Evolutionary conservation across 2,329 filamentous ascomycete species (phyloP), one percentile per base, ranked within the genome.

Genomic region (Colletotrichum theobromicola): DNA sequence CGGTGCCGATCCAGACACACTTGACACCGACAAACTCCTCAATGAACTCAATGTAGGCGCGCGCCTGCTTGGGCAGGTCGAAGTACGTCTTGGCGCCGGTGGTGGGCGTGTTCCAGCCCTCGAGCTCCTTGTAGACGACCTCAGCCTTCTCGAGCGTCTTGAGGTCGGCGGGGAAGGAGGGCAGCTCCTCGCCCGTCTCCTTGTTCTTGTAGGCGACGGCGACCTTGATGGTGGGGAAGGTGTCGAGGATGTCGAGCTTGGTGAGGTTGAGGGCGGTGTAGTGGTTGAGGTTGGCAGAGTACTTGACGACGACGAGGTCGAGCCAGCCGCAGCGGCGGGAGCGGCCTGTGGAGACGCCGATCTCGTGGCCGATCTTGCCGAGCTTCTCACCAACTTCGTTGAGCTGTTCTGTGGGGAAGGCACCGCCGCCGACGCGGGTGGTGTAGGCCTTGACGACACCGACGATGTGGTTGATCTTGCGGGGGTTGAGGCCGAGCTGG

Each of bases 161-260:
- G 18, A 91, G 87, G 79, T 93, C 90, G 9, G 92, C 91, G 6
- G 89, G 94, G 88, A 94, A 95, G 15, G 88, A 90, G 21, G 89
- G 86, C 13, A 93, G 83, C 70, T 85, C 84, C 79, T 89, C 80
- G 57, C 84, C 84, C 1, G 84, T 85, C 34, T 26, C 80, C 71
- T 82, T 77, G 61, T 79, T 82, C 78, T 88, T 88, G 85, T 98
- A 98, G 3, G 90, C 92, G 16, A 93, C 90, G 21, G 93, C 94
- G 65, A 94, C 88, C 83, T 95, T 94, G 84, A 97, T 90, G 79
- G 91, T 92, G 12, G 90, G 87, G 81, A 98, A 95, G 35, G 90
- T 90, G 81, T 95, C 94, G 18, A 95, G 88, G 46, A 95, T 88
- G 78, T 94, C 93, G 26, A 94, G 88, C 83, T 90, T 92, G 16